Percentiles rank a stretch among this genome's conserved stretches.
These are phyloP conservation scores for Prinsepia uniflora DNA, from an alignment of 306 rosid genomes.

Conservation along the genomic window DNA sequence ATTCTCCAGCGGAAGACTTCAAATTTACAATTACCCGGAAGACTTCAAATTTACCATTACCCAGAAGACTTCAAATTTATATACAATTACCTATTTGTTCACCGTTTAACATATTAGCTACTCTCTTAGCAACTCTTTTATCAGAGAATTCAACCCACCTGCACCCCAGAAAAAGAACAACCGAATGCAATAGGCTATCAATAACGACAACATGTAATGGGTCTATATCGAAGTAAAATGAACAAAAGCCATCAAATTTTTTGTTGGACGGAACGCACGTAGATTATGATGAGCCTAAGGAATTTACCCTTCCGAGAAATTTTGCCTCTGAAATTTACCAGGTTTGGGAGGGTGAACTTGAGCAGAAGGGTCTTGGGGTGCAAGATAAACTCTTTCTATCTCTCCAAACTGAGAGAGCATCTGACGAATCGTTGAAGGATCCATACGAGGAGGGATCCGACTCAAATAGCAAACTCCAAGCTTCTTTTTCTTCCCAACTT, in stretches of 20 bases:
- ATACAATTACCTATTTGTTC: conserved; percentile 71
- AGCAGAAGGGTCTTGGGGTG: conserved; percentile 52
- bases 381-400: conserved; percentile 62
- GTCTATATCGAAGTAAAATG: neutral
- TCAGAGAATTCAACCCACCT: conserved; percentile 88
- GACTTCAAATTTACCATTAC: too few relatives aligned
- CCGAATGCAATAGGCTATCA: neutral
- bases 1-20: neutral
- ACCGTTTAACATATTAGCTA: conserved; percentile 75
- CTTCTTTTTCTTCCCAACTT: conserved; percentile 41
- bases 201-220: neutral
- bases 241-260: neutral
- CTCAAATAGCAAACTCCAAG: conserved; percentile 82
- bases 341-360: conserved; percentile 39
- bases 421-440: conserved; percentile 60
- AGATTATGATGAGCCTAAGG: neutral
- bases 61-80: too few relatives aligned
- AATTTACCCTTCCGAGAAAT: conserved; percentile 66
- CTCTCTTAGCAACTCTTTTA: conserved; percentile 74
- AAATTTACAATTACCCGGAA: neutral
- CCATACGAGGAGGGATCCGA: conserved; percentile 87
- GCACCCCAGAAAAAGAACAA: conserved; percentile 22
- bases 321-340: conserved; percentile 45
- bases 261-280: too few relatives aligned
- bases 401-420: conserved; percentile 73